Evolutionary conservation across 192 early-diverging fungal species (phyloP), one percentile per base, ranked within the genome.

Genomic region (Geranomyces michiganensis): DNA sequence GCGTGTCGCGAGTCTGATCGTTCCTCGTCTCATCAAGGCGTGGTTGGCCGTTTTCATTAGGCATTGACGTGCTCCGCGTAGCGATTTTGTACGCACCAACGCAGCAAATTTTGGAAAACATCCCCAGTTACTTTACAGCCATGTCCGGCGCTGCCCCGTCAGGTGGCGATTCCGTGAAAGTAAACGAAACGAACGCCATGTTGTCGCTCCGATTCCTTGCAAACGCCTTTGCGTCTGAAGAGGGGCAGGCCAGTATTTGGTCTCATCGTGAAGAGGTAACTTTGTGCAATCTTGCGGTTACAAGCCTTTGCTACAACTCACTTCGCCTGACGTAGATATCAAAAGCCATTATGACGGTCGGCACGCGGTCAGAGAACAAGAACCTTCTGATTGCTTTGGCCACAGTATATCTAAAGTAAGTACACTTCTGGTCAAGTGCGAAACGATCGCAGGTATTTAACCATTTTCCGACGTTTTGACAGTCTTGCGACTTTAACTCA

Each of bases 1-100:
- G 31, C 1, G 56, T 30, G 46, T 32, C 24, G 10, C 32, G 32
- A 48, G n/a, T 32, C 36, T 31, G 47, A 7, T 7, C 32, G 2
- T 26, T 27, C 17, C 26, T 60, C n/a, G 24, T 33, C 14, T 61
- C 12, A 31, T 1, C 17, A 45, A 29, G n/a, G n/a, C n/a, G n/a
- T n/a, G n/a, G n/a, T n/a, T n/a, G n/a, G n/a, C n/a, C n/a, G n/a
- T n/a, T n/a, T n/a, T n/a, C n/a, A n/a, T n/a, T n/a, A 74, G 87
- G 17, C 7, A 83, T 98, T 32, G 96, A 98, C 70, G 72, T 97
- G 22, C 67, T 97, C 24, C 90, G 96, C 2, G 74, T 96, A 14
- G 70, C 78, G 3, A 83, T 88, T 0, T 72, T 92, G 2, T 78
- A 84, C 53, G 79, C 87, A 0, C 75, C 84, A 1, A 60, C 1